Evolutionary conservation across 768 basidiomycete genomes (phyloP).

Genomic region (Hemileccinum impolitum): DNA sequence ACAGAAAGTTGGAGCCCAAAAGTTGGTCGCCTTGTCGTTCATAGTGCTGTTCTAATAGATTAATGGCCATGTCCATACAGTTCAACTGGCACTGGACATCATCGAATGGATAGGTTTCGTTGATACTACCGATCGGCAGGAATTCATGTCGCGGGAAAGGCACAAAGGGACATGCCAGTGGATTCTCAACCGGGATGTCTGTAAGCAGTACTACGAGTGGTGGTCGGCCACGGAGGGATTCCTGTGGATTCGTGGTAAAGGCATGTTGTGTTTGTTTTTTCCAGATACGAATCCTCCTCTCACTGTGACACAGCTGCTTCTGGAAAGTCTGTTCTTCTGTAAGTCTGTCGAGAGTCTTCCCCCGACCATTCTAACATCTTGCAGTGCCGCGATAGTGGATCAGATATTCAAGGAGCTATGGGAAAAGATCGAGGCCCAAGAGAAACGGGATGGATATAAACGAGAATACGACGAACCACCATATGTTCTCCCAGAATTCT

Average conservation of each 20-base stretch:
- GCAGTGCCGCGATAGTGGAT: slow-evolving; percentile 24
- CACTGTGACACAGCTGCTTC: slow-evolving; percentile 13
- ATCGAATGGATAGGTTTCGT: slow-evolving; percentile 24
- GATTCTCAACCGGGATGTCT: slow-evolving; percentile 20
- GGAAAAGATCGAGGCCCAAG: slow-evolving; percentile 20
- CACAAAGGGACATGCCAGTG: slow-evolving; percentile 25
- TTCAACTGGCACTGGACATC: slow-evolving; percentile 20
- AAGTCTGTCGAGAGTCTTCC: background rate
- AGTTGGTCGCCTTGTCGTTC: slow-evolving; percentile 6
- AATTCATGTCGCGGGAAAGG: slow-evolving; percentile 23
- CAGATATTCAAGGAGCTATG: slow-evolving; percentile 21
- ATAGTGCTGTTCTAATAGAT: slow-evolving; percentile 1
- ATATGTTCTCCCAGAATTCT: slow-evolving; percentile 22
- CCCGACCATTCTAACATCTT: slow-evolving; percentile 2
- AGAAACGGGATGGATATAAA: slow-evolving; percentile 13
- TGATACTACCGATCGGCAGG: slow-evolving; percentile 23
- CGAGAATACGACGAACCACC: slow-evolving; percentile 16
- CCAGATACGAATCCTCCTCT: background rate
- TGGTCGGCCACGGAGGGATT: slow-evolving; percentile 17
- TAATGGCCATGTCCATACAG: slow-evolving; percentile 5
- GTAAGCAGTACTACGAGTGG: slow-evolving; percentile 19
- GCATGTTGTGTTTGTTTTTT: slow-evolving; percentile 3
- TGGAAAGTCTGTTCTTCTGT: slow-evolving; percentile 26
- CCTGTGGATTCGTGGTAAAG: slow-evolving; percentile 26
- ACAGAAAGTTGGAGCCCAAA: slow-evolving; percentile 21